Evolutionary conservation across 225 moss, liverwort and hornwort species (phyloP).

Genomic region (Marchantia paleacea): DNA sequence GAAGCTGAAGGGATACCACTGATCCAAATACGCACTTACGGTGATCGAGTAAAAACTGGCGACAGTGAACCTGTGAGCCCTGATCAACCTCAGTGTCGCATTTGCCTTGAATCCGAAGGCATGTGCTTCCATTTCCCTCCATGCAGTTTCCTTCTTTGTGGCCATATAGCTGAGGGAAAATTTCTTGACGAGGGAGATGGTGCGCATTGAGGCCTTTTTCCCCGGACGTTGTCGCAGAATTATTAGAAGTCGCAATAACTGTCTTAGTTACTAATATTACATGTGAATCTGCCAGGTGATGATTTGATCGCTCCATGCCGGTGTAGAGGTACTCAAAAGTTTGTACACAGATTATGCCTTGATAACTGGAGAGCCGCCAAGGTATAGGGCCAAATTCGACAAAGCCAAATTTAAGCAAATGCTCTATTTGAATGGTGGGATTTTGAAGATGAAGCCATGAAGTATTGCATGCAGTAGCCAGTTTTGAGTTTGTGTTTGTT

Average conservation of each 20-base stretch:
- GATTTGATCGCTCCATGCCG: conserved; percentile 79
- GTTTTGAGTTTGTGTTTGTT: neutral
- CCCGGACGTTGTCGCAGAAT: neutral
- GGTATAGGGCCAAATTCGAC: conserved; percentile 34
- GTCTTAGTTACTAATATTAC: neutral
- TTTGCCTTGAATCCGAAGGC: conserved; percentile 83
- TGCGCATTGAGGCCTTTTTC: neutral
- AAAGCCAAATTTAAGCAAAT: neutral
- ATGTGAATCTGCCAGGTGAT: conserved; percentile 54
- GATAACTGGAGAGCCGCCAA: conserved; percentile 91
- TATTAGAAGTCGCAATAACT: neutral
- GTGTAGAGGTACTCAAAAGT: conserved; percentile 89
- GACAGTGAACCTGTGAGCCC: conserved; percentile 52
- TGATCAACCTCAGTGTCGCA: conserved; percentile 80
- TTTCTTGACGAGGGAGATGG: neutral
- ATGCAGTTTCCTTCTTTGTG: neutral
- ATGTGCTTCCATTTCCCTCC: conserved; percentile 7
- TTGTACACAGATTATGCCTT: conserved; percentile 79
- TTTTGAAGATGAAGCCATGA: neutral
- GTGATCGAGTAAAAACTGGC: conserved; percentile 38
- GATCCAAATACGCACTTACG: conserved; percentile 46
- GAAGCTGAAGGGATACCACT: conserved; percentile 61
- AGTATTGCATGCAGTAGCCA: neutral
- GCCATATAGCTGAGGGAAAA: neutral
- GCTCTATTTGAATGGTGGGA: neutral